A percentile compares a stretch with the other conserved stretches of the same genome.
phyloP scores from a whole-genome alignment of 805 yeast species.

The Millerozyma miso region DNA sequence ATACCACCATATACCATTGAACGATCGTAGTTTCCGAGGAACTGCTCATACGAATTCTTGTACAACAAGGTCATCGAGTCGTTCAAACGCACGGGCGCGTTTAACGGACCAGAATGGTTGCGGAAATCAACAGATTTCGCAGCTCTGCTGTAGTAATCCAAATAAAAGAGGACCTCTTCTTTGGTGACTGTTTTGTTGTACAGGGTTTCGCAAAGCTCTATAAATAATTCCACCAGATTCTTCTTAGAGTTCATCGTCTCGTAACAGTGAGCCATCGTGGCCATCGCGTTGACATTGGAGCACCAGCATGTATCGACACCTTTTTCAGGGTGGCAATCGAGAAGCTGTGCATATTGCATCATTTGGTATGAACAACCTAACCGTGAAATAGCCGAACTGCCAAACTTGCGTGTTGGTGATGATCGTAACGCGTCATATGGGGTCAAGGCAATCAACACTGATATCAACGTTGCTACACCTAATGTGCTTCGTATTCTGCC shows the following conservation, averaged over 20 bases:
- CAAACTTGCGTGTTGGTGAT: conserved; percentile 29
- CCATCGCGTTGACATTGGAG: conserved; percentile 26
- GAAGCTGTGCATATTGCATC: conserved; percentile 15
- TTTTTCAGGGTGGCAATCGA: conserved; percentile 10
- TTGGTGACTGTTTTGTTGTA: conserved; percentile 18
- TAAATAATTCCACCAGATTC: conserved; percentile 15
- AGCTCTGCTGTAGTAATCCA: conserved; percentile 11
- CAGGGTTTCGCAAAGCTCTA: conserved; percentile 20
- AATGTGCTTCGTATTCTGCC: conserved; percentile 6
- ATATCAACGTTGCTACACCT: conserved; percentile 8
- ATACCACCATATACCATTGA: conserved; percentile 42
- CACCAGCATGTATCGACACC: conserved; percentile 19
- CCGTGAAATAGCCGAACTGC: conserved; percentile 25
- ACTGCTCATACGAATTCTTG: conserved; percentile 30
- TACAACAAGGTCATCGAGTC: conserved; percentile 14
- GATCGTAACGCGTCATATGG: conserved; percentile 23
- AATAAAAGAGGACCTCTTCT: conserved; percentile 18
- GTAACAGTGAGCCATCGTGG: conserved; percentile 36
- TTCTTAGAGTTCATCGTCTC: conserved; percentile 18
- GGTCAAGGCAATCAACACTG: conserved; percentile 14
- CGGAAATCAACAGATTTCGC: conserved; percentile 12
- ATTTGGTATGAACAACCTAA: conserved; percentile 28
- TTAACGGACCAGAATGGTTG: conserved; percentile 7
- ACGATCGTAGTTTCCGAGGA: conserved; percentile 37
- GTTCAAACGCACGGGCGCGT: conserved; percentile 24